Conservation (phyloP, 306 rosid genomes). For the Prunus davidiana region DNA sequence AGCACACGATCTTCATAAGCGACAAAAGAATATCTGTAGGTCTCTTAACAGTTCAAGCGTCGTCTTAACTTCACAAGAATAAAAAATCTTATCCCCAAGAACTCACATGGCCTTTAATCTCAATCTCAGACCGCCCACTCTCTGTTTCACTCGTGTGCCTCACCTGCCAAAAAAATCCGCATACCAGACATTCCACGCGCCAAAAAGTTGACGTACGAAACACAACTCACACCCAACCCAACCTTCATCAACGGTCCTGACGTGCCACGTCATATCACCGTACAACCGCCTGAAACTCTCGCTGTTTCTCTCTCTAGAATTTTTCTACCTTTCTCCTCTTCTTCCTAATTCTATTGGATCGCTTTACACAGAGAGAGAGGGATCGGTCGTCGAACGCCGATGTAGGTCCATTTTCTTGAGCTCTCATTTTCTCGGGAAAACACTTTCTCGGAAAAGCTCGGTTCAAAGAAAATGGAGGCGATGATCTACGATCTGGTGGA, state of each 20-base stretch:
- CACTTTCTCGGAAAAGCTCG: constrained; percentile 3
- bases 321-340: not conserved
- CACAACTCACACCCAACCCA: not conserved
- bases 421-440: constrained; percentile 13
- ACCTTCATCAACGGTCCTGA: constrained; percentile 28
- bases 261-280: constrained; percentile 30
- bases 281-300: constrained; percentile 1
- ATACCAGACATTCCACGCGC: not conserved
- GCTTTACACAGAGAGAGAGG: not conserved
- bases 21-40: not conserved
- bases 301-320: not conserved
- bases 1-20: not conserved
- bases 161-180: not conserved
- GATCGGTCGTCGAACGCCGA: not conserved
- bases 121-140: not conserved
- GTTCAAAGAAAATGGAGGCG: constrained; percentile 49
- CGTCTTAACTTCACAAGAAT: not conserved
- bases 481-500: constrained; percentile 65
- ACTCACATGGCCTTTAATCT: not conserved
- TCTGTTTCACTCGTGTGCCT: not conserved
- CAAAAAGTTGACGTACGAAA: not conserved
- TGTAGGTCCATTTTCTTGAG: constrained; percentile 8
- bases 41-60: not conserved
- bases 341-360: not conserved
- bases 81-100: not conserved